Evolutionary conservation across 2,329 filamentous ascomycete species (phyloP).

Genomic region (Plectosphaerella cucumerina): DNA sequence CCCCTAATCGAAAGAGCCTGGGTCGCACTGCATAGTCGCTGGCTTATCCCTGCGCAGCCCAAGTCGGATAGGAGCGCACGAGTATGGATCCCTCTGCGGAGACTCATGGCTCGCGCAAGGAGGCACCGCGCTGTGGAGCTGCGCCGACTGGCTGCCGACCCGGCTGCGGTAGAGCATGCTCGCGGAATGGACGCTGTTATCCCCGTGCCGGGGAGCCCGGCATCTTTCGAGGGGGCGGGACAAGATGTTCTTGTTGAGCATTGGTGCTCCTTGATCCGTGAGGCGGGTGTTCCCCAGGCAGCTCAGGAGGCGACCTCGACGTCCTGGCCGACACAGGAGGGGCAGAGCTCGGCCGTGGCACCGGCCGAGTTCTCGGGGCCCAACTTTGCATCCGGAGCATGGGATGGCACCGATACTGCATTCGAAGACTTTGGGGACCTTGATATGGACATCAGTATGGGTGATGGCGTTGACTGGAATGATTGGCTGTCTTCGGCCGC

Average conservation of each 20-base stretch:
- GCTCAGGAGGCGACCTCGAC: not conserved
- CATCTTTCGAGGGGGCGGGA: constrained; percentile 17
- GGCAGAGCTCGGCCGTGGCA: constrained; percentile 1
- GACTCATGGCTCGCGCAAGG: constrained; percentile 31
- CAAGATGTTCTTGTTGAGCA: constrained; percentile 21
- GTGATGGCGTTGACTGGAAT: constrained; percentile 28
- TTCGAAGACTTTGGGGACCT: constrained; percentile 18
- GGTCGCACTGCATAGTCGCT: constrained; percentile 39
- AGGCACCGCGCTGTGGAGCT: constrained; percentile 32
- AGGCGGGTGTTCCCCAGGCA: not conserved
- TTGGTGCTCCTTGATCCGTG: constrained; percentile 25
- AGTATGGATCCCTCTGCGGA: constrained; percentile 36
- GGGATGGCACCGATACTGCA: constrained; percentile 22
- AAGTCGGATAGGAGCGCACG: constrained; percentile 21
- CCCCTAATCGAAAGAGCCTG: constrained; percentile 42
- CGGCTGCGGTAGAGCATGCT: constrained; percentile 16
- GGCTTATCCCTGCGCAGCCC: constrained; percentile 31
- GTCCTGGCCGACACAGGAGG: not conserved
- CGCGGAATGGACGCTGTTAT: constrained; percentile 22
- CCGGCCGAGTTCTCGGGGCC: constrained; percentile 3
- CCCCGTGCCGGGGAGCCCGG: constrained; percentile 22
- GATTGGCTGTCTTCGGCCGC: constrained; percentile 28
- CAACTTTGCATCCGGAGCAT: constrained; percentile 25
- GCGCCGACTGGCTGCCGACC: constrained; percentile 22
- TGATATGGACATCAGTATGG: constrained; percentile 23